Base-by-base conservation (phyloP, 768 basidiomycete species). In the Chalciporus piperatus region DNA sequence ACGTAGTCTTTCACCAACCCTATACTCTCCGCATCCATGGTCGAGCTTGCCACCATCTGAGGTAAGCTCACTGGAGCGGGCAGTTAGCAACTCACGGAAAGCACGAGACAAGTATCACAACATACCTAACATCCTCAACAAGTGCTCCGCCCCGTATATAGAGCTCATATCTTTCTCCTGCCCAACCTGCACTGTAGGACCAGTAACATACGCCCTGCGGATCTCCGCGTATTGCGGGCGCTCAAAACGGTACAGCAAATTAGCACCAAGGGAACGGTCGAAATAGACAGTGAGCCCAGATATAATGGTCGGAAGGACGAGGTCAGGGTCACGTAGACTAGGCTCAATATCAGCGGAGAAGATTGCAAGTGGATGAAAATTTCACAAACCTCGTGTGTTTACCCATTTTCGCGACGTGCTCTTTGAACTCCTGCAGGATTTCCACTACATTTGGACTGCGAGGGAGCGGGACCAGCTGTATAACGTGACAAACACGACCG, bases 61-160 rank as follows among this genome's bases (percentile, higher is more conserved):
- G 96, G 97, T 35, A 98, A 76, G 57, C 87, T 92, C 69, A 98
- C 96, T 97, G 56, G 35, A n/a, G 16, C 23, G 45, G 38, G 23
- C n/a, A 20, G 30, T 64, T 47, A 62, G 39, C 11, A 17, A 59
- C 33, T 22, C 55, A 45, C 20, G 22, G 17, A 5, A 17, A 30
- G 13, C 25, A 32, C 14, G 33, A 32, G n/a, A 32, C 28, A 32
- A n/a, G 19, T 11, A 9, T 8, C 38, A 8, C 25, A 44, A 76
- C 82, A 51, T 55, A 96, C 96, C 96, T 48, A 98, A 74, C 82
- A 98, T 87, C 46, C 96, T 76, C 54, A 98, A 66, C 4, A 99
- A 67, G 70, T 99, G 97, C 64, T 98, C 96, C 6, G 91, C 94
- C 1, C 96, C 97, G 61, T 98, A 98, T 7, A 98, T 77, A 46